Percentiles rank a stretch among this genome's conserved stretches.
Evolutionary conservation across 441 rosid genomes (phyloP).

Genomic region (Biscutella laevigata): DNA sequence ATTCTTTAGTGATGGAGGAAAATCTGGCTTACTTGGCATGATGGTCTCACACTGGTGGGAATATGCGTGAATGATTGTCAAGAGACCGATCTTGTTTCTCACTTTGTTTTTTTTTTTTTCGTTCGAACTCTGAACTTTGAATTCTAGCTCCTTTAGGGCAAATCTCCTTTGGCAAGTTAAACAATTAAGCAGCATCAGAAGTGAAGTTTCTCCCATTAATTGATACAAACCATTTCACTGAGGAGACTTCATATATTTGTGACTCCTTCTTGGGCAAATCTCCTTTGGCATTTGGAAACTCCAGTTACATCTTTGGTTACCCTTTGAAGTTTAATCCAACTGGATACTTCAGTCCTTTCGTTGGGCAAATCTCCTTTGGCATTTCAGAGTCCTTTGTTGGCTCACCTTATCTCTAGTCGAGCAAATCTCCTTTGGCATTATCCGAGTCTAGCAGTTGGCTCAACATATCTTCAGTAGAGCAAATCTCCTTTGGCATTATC

Average conservation of each 20-base stretch:
- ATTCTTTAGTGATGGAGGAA: slow-evolving; percentile 25
- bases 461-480: slow-evolving; percentile 18
- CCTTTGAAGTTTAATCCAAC: slow-evolving; percentile 22
- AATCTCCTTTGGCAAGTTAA: slow-evolving; percentile 53
- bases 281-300: slow-evolving; percentile 39
- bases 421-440: slow-evolving; percentile 72
- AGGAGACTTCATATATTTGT: slow-evolving; percentile 21
- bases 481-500: slow-evolving; percentile 31
- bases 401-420: slow-evolving; percentile 34
- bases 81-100: slow-evolving; percentile 18
- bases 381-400: slow-evolving; percentile 36
- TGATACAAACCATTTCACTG: slow-evolving; percentile 21
- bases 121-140: slow-evolving; percentile 10
- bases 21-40: slow-evolving; percentile 14
- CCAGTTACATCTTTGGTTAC: slow-evolving; percentile 23
- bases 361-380: slow-evolving; percentile 80
- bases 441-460: slow-evolving; percentile 19
- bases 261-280: slow-evolving; percentile 32
- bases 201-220: slow-evolving; percentile 24
- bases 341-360: slow-evolving; percentile 24
- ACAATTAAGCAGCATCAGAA: slow-evolving; percentile 1
- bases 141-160: slow-evolving; percentile 37
- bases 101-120: slow-evolving; percentile 10
- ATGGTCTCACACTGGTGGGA: slow-evolving; percentile 16
- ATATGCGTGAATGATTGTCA: slow-evolving; percentile 21